Conservation (phyloP, 257 asterid genomes). For the Cinchona pubescens region DNA sequence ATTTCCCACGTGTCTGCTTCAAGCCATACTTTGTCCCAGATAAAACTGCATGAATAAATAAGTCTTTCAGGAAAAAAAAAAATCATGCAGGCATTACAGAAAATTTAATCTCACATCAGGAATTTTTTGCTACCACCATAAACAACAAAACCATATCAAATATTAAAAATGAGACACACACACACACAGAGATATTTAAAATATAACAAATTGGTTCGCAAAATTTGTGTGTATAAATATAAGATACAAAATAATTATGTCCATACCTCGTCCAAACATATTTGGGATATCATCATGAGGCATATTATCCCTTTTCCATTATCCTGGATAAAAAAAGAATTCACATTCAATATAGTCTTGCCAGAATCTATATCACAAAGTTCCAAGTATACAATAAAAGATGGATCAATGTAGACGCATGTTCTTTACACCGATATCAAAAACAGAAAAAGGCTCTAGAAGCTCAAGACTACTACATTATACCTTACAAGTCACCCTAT, state of each 20-base stretch:
- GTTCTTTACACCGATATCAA: neutral
- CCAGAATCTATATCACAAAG: neutral
- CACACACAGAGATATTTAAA: too few relatives aligned
- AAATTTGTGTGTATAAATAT: neutral
- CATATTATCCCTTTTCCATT: conserved; percentile 97
- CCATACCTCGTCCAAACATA: conserved; percentile 90
- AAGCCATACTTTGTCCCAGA: conserved; percentile 94
- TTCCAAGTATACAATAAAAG: neutral
- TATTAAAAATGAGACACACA: neutral
- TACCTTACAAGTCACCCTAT: conserved; percentile 80
- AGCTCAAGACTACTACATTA: conserved; percentile 9
- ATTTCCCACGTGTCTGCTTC: conserved; percentile 94
- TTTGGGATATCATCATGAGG: conserved; percentile 94
- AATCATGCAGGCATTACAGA: neutral
- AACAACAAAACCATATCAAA: neutral
- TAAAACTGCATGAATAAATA: conserved; percentile 54
- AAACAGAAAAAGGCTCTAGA: conserved; percentile 7
- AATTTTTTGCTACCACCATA: neutral
- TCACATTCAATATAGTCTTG: conserved; percentile 4
- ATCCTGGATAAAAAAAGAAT: conserved; percentile 46
- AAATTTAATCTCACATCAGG: neutral
- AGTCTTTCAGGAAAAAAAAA: conserved; percentile 15
- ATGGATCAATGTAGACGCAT: neutral
- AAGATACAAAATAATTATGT: neutral
- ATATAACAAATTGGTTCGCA: too few relatives aligned